Percentiles rank a stretch among this genome's conserved stretches.
Evolutionary conservation across 108 stramenopile genomes (phyloP).

Genomic region (Conticribra guillardii): DNA sequence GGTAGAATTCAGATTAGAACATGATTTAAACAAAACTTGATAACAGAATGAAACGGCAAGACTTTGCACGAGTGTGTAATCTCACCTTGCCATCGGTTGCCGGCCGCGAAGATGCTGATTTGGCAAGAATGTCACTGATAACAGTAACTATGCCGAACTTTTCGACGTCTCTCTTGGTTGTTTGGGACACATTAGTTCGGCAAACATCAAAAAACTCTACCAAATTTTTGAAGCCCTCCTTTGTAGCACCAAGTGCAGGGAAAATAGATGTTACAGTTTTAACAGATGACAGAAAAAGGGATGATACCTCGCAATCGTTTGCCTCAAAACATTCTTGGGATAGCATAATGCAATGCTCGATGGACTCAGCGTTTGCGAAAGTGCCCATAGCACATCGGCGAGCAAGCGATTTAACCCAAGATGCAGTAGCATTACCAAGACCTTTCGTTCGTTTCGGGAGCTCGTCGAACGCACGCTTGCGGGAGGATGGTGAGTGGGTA

Average conservation of each 20-base stretch:
- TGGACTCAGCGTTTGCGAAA: constrained; percentile 66
- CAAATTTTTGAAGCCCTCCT: constrained; percentile 62
- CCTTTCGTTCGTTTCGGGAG: constrained; percentile 77
- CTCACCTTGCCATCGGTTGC: constrained; percentile 7
- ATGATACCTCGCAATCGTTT: constrained; percentile 59
- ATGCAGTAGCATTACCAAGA: constrained; percentile 53
- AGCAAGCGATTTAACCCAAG: constrained; percentile 67
- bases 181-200: constrained; percentile 21
- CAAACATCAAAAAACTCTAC: constrained; percentile 64
- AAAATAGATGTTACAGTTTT: constrained; percentile 57
- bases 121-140: constrained; percentile 72
- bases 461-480: constrained; percentile 77
- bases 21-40: not conserved
- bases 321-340: constrained; percentile 74
- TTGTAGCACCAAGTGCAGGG: constrained; percentile 53
- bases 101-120: constrained; percentile 46
- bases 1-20: not conserved
- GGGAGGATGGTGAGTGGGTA: constrained; percentile 63
- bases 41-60: not conserved
- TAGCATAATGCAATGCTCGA: constrained; percentile 74
- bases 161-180: constrained; percentile 50
- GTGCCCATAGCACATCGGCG: constrained; percentile 80
- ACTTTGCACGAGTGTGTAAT: too few species aligned
- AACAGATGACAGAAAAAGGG: constrained; percentile 61
- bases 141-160: constrained; percentile 59